Evolutionary conservation across 306 rosid genomes (phyloP), one percentile per base, ranked within the genome.

Genomic region (Quercus alba): DNA sequence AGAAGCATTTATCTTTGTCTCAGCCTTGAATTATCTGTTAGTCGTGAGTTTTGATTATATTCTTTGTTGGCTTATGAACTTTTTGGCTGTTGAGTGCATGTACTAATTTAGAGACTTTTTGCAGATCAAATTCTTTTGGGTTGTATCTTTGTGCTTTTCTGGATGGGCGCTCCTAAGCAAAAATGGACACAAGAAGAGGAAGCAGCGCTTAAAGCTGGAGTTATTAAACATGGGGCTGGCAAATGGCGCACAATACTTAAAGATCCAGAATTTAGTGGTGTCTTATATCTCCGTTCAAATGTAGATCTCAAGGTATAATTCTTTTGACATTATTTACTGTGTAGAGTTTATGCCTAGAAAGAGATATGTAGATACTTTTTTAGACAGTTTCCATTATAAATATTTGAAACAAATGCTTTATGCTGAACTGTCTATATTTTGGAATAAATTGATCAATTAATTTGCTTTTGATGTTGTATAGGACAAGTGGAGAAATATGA

Each of bases 401-500:
- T 20, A 35, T 38, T 15, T 33, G 63, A 56, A 33, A 80, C 83
- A 66, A 73, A 76, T 15, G 28, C 26, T 38, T 72, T 73, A 6
- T 78, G 78, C 41, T 64, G 84, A 75, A 35, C 68, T 69, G 59
- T 75, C 35, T 9, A n/a, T 38, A 20, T 46, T 76, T 5, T 9
- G 4, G 35, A 66, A 30, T 55, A 30, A 15, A 54, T 64, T 72
- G 7, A 56, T 14, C 69, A 61, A 56, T 72, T 63, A 19, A 23
- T 85, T 61, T 68, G 80, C 79, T 73, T 73, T 62, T 80, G 41
- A 33, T 85, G 55, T 55, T 75, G 72, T 52, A 67, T 80, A 95
- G 99, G 99, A 95, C 85, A 95, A 95, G 86, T 95, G 99, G 99
- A 88, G 98, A 86, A 95, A 93, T 86, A 88, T 93, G 88, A 90